A percentile compares a stretch with the other conserved stretches of the same genome.
phyloP scores from a whole-genome alignment of 2,329 filamentous ascomycete genomes.

The Xylariales sp. region DNA sequence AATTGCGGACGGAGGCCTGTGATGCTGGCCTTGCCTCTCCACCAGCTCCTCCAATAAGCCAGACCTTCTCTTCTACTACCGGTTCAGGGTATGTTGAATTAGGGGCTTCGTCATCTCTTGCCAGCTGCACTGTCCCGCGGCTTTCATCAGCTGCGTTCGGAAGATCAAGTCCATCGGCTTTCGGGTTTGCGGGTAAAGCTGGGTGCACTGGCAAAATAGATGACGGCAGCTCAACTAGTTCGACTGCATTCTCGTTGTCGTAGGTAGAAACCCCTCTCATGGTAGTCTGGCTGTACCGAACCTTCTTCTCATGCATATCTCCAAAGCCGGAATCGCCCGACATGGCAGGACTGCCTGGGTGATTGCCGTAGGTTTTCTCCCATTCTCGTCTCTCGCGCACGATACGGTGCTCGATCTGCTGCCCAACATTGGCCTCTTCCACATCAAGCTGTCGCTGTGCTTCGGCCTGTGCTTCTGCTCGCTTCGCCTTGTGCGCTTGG shows the following conservation, averaged over 20 bases:
- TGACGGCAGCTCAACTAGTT: conserved; percentile 46
- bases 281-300: conserved; percentile 27
- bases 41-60: conserved; percentile 26
- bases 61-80: conserved; percentile 27
- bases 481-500: conserved; percentile 53
- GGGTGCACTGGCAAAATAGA: conserved; percentile 17
- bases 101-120: conserved; percentile 39
- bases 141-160: conserved; percentile 36
- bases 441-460: conserved; percentile 42
- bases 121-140: conserved; percentile 49
- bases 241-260: conserved; percentile 39
- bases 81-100: conserved; percentile 14
- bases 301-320: conserved; percentile 39
- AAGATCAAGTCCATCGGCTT: conserved; percentile 34
- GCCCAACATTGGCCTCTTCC: conserved; percentile 64
- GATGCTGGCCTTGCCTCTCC: conserved; percentile 24
- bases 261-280: conserved; percentile 27
- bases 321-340: conserved; percentile 49
- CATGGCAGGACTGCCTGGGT: conserved; percentile 25
- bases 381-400: conserved; percentile 61
- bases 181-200: too few species aligned
- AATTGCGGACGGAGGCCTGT: conserved; percentile 20
- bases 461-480: conserved; percentile 44
- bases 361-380: conserved; percentile 71
- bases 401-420: conserved; percentile 58